Evolutionary conservation across 192 early-diverging fungal genomes (phyloP).

Genomic region (Podila clonocystis): DNA sequence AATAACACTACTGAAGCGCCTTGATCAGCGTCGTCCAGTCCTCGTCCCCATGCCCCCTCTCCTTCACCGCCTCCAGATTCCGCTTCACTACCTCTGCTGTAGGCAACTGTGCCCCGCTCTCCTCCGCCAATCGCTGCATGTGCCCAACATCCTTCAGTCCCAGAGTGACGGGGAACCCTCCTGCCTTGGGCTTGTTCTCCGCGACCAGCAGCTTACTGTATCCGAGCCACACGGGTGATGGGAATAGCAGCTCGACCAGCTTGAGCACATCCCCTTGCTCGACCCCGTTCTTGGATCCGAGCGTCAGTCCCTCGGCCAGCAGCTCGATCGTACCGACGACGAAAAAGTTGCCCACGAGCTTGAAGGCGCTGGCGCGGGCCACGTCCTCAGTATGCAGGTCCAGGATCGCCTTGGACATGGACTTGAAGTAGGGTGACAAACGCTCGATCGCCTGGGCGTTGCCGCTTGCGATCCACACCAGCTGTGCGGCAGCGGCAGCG

Average conservation of each 20-base stretch:
- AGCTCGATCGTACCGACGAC: conserved; percentile 65
- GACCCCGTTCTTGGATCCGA: conserved; percentile 63
- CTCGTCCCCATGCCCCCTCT: conserved; percentile 16
- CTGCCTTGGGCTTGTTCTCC: conserved; percentile 37
- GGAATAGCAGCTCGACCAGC: conserved; percentile 62
- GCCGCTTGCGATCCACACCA: conserved; percentile 65
- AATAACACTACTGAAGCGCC: background rate
- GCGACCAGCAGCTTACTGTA: conserved; percentile 62
- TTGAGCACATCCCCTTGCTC: conserved; percentile 60
- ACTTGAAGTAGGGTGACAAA: conserved; percentile 51
- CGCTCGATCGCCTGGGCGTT: conserved; percentile 51
- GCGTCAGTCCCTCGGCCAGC: conserved; percentile 69
- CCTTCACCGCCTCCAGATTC: conserved; percentile 25
- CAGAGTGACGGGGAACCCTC: conserved; percentile 52
- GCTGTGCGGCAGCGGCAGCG: conserved; percentile 56
- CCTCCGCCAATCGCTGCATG: conserved; percentile 49
- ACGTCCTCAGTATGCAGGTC: conserved; percentile 59
- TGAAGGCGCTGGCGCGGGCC: conserved; percentile 58
- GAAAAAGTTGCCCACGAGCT: conserved; percentile 78
- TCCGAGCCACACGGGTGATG: conserved; percentile 51
- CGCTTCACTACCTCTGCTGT: conserved; percentile 34
- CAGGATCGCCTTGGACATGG: conserved; percentile 61
- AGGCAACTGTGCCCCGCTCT: conserved; percentile 45
- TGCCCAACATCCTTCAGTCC: conserved; percentile 60
- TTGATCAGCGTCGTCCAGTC: conserved; percentile 36